Evolutionary conservation across 352 stramenopile genomes (phyloP).

Genomic region (Phytophthora syringae): DNA sequence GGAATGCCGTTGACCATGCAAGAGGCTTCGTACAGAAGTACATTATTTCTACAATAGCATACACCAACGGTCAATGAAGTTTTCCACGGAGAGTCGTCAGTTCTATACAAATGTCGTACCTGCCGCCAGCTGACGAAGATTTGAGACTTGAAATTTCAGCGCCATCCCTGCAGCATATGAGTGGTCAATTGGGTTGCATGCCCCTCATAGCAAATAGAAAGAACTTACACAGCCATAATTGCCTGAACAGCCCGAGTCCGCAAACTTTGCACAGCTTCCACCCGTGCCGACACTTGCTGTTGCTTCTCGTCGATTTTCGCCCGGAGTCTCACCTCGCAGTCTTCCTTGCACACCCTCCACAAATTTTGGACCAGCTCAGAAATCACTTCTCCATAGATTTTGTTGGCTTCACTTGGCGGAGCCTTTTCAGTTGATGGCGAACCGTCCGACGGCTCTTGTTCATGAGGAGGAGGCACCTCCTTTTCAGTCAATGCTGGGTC

Average conservation of each 20-base stretch:
- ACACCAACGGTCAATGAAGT: neutral
- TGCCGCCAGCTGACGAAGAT: slow-evolving; percentile 28
- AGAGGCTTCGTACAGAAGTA: slow-evolving; percentile 82
- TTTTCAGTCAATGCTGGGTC: slow-evolving; percentile 17
- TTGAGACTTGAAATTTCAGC: slow-evolving; percentile 61
- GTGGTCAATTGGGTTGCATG: neutral
- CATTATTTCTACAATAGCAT: slow-evolving; percentile 51
- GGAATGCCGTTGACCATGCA: slow-evolving; percentile 79
- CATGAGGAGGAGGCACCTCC: slow-evolving; percentile 17
- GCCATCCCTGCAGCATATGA: slow-evolving; percentile 42
- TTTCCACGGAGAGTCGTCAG: neutral
- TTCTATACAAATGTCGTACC: slow-evolving; percentile 34
- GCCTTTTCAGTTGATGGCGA: slow-evolving; percentile 14
- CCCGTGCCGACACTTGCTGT: slow-evolving; percentile 67
- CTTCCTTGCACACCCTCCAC: slow-evolving; percentile 59
- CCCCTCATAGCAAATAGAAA: neutral
- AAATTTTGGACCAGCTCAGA: slow-evolving; percentile 76
- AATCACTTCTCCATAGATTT: slow-evolving; percentile 76
- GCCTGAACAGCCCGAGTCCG: slow-evolving; percentile 55
- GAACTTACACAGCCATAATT: slow-evolving; percentile 73
- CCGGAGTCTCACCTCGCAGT: slow-evolving; percentile 61
- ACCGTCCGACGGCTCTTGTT: slow-evolving; percentile 10
- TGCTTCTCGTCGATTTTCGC: slow-evolving; percentile 86
- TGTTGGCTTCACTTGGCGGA: slow-evolving; percentile 15
- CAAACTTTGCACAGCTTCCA: slow-evolving; percentile 67